Evolutionary conservation across 176 grass and related monocot species (phyloP).

Genomic region (Coix lacrymajobi): DNA sequence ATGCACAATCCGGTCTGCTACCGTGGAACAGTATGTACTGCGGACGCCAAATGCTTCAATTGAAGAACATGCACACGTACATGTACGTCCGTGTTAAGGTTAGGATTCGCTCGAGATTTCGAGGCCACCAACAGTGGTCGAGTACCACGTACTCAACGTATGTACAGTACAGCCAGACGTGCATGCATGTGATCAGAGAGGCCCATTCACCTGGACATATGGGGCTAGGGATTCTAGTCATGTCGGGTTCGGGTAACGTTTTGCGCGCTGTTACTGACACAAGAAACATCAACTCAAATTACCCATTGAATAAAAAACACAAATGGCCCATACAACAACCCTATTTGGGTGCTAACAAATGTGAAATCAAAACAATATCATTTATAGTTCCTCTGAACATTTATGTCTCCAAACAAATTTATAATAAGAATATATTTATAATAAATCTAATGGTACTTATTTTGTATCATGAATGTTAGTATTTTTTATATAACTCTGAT

Average conservation of each 20-base stretch:
- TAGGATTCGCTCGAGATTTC: not conserved
- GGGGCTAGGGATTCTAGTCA: not conserved
- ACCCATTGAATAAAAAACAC: not conserved
- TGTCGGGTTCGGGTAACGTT: not conserved
- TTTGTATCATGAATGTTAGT: too few relatives aligned
- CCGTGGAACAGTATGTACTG: too few relatives aligned
- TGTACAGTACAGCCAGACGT: not conserved
- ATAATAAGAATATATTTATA: too few relatives aligned
- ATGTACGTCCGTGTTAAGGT: not conserved
- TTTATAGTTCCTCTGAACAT: too few relatives aligned
- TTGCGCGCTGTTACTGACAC: conserved; percentile 22
- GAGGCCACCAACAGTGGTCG: not conserved
- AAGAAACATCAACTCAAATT: conserved; percentile 38
- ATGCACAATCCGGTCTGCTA: not conserved
- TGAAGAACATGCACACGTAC: not conserved
- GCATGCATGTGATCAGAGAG: not conserved
- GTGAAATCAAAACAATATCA: not conserved
- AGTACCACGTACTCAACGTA: not conserved
- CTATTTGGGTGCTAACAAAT: not conserved
- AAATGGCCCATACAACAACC: not conserved
- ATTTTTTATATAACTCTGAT: too few relatives aligned
- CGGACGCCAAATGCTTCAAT: not conserved
- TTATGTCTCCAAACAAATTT: too few relatives aligned
- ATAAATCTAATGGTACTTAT: too few relatives aligned
- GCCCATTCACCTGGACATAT: not conserved